Percentiles rank a stretch among this genome's conserved stretches.
These are phyloP conservation scores for Fusarium austroafricanum DNA, from an alignment of 2,329 filamentous ascomycete species.

Conservation along the genomic window DNA sequence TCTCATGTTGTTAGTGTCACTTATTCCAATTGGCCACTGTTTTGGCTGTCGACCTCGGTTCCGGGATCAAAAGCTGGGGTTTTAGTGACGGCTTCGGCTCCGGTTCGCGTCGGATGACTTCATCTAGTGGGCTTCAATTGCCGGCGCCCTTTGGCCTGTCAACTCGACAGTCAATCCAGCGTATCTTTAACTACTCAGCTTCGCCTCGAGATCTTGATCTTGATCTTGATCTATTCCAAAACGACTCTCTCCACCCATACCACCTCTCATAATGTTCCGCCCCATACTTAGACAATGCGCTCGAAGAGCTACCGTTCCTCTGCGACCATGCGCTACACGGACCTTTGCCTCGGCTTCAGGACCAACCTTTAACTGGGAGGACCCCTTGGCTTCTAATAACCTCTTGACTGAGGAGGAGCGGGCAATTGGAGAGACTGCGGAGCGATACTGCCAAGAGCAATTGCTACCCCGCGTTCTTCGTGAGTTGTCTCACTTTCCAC, in stretches of 20 bases:
- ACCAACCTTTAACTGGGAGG: slow-evolving; percentile 85
- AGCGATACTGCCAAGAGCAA: slow-evolving; percentile 92
- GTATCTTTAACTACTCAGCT: slow-evolving; percentile 33
- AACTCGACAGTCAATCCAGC: slow-evolving; percentile 1
- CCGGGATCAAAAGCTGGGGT: slow-evolving; percentile 45
- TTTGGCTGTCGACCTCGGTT: slow-evolving; percentile 34
- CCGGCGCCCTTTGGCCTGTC: slow-evolving; percentile 34
- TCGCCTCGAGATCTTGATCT: neutral
- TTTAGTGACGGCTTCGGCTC: slow-evolving; percentile 34
- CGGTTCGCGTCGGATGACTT: slow-evolving; percentile 50
- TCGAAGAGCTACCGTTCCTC: slow-evolving; percentile 38
- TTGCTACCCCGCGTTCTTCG: slow-evolving; percentile 87
- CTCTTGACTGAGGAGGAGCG: slow-evolving; percentile 90
- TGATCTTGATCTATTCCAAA: neutral
- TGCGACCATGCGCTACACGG: slow-evolving; percentile 46
- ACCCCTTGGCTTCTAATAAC: slow-evolving; percentile 80
- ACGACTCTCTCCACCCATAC: neutral
- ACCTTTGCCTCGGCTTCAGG: slow-evolving; percentile 53
- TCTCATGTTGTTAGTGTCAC: slow-evolving; percentile 17
- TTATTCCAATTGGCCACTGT: slow-evolving; percentile 17
- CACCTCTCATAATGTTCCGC: slow-evolving; percentile 46
- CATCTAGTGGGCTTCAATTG: slow-evolving; percentile 41
- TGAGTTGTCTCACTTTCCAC: slow-evolving; percentile 54
- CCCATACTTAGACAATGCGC: slow-evolving; percentile 47
- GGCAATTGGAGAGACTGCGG: slow-evolving; percentile 89